Evolutionary conservation across 108 stramenopile genomes (phyloP).

Genomic region (Nitzschia putrida): DNA sequence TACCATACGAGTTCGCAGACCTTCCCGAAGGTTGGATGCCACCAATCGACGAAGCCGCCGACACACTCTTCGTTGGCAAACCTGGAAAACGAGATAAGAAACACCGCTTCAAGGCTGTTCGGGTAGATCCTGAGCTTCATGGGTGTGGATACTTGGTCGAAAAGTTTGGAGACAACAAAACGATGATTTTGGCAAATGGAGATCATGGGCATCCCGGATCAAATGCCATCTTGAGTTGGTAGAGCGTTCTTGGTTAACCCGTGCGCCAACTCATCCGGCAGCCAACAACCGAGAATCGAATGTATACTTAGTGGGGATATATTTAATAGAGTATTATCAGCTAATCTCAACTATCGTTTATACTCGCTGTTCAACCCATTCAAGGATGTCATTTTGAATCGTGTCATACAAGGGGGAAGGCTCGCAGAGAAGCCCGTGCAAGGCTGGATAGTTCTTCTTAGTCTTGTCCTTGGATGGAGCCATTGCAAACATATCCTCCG

Average conservation of each 20-base stretch:
- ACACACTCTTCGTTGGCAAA: conserved; percentile 6
- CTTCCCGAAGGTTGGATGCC: neutral
- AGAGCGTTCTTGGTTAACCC: neutral
- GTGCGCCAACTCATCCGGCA: no score
- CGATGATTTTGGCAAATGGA: conserved; percentile 8
- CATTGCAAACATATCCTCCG: conserved; percentile 53
- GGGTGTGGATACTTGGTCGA: conserved; percentile 12
- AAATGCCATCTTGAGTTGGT: conserved; percentile 7
- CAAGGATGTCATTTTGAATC: conserved; percentile 65
- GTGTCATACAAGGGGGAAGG: conserved; percentile 68
- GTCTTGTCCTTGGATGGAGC: conserved; percentile 67
- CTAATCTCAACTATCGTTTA: conserved; percentile 1
- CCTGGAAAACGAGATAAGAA: neutral
- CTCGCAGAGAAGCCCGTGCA: conserved; percentile 84
- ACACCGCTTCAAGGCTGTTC: neutral
- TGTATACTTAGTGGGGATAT: no score
- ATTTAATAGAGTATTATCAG: neutral
- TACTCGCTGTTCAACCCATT: conserved; percentile 53
- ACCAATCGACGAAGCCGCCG: conserved; percentile 8
- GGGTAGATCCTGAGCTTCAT: neutral
- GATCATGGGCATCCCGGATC: conserved; percentile 3
- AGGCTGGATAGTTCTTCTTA: conserved; percentile 67
- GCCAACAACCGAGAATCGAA: no score
- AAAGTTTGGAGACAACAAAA: conserved; percentile 18
- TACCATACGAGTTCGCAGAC: neutral